Conservation (phyloP, 1,284 basidiomycete genomes). For the Ustilago cynodontis region DNA sequence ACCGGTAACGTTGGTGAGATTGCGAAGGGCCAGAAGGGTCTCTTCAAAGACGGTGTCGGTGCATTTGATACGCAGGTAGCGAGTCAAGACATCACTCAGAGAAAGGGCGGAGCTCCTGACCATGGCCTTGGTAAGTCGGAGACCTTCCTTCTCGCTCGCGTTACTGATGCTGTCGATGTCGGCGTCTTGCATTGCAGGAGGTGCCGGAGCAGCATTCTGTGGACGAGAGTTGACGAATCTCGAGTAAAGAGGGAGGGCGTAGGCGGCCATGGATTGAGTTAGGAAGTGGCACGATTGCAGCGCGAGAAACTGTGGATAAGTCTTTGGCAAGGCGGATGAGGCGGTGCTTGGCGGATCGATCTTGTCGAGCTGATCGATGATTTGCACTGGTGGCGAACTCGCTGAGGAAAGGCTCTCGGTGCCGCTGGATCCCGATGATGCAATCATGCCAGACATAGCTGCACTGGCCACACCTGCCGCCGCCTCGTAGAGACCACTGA, state of each 20-base stretch:
- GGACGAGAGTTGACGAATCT: constrained; percentile 71
- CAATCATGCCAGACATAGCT: constrained; percentile 53
- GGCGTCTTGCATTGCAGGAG: constrained; percentile 74
- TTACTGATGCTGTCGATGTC: constrained; percentile 44
- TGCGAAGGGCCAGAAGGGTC: constrained; percentile 82
- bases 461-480: constrained; percentile 62
- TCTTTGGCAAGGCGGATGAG: constrained; percentile 73
- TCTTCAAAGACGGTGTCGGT: constrained; percentile 89
- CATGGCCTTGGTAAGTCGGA: constrained; percentile 80
- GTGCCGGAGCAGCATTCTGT: constrained; percentile 62
- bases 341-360: constrained; percentile 91
- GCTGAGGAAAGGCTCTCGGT: constrained; percentile 45
- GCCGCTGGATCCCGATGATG: constrained; percentile 34
- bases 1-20: constrained; percentile 89
- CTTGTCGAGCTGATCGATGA: constrained; percentile 72
- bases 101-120: constrained; percentile 89
- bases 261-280: constrained; percentile 85
- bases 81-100: constrained; percentile 86
- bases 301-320: constrained; percentile 90
- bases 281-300: constrained; percentile 88
- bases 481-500: constrained; percentile 63
- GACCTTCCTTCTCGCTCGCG: constrained; percentile 69
- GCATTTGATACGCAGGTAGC: constrained; percentile 87
- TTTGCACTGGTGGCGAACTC: constrained; percentile 60
- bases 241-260: constrained; percentile 79